Evolutionary conservation across 2,329 filamentous ascomycete species (phyloP).

Genomic region (Fusarium aywerte): DNA sequence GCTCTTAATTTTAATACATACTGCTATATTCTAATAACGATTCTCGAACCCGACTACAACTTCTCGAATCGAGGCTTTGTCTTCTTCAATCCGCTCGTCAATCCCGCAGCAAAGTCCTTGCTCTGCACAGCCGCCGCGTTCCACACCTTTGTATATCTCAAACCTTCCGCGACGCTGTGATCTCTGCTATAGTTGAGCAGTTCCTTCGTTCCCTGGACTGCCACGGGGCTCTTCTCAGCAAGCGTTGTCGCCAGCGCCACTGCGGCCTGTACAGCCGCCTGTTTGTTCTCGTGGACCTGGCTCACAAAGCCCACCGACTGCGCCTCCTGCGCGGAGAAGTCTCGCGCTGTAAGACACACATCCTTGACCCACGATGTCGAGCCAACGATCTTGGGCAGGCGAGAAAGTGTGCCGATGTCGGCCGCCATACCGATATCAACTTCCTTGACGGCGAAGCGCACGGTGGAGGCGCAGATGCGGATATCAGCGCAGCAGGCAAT

Average conservation of each 20-base stretch:
- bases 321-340: constrained; percentile 77
- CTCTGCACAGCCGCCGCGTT: constrained; percentile 87
- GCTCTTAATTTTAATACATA: background rate
- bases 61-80: constrained; percentile 86
- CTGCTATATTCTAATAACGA: background rate
- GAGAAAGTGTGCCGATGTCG: constrained; percentile 79
- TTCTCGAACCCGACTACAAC: constrained; percentile 61
- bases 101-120: constrained; percentile 76
- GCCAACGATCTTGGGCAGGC: constrained; percentile 78
- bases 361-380: constrained; percentile 83
- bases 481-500: constrained; percentile 76
- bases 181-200: constrained; percentile 85
- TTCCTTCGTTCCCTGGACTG: constrained; percentile 88
- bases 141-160: constrained; percentile 89
- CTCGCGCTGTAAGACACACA: constrained; percentile 75
- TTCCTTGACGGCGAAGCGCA: constrained; percentile 78
- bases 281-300: constrained; percentile 71
- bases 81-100: constrained; percentile 82
- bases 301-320: constrained; percentile 76
- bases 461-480: constrained; percentile 69
- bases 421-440: constrained; percentile 85
- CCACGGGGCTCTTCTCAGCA: constrained; percentile 85
- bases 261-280: constrained; percentile 69
- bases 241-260: constrained; percentile 72
- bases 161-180: constrained; percentile 77